These are phyloP conservation scores for Dactylonectria macrodidyma DNA, from an alignment of 2,329 filamentous ascomycete genomes.

Conservation along the genomic window DNA sequence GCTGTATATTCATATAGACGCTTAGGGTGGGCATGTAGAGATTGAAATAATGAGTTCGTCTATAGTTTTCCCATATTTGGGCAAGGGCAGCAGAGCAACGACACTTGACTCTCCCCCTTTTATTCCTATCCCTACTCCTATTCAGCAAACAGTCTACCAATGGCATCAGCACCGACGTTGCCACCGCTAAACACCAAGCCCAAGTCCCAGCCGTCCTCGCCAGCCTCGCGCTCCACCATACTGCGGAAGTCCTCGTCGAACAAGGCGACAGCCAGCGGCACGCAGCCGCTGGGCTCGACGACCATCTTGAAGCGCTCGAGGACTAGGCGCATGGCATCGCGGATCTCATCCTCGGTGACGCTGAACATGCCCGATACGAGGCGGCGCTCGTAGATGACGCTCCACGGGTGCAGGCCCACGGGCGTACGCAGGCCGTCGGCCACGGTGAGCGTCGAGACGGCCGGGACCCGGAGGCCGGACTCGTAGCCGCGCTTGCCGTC, in stretches of 20 bases:
- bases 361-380: slow-evolving; percentile 80
- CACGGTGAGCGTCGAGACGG: slow-evolving; percentile 83
- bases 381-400: slow-evolving; percentile 78
- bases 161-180: slow-evolving; percentile 69
- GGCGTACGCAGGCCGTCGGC: slow-evolving; percentile 92
- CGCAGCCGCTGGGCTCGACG: slow-evolving; percentile 89
- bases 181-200: slow-evolving; percentile 74
- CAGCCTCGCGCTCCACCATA: slow-evolving; percentile 79
- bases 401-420: slow-evolving; percentile 83
- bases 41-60: neutral
- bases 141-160: slow-evolving; percentile 65
- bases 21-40: neutral
- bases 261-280: slow-evolving; percentile 85
- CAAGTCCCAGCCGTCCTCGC: slow-evolving; percentile 81
- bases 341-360: slow-evolving; percentile 88
- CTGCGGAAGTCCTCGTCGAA: slow-evolving; percentile 88
- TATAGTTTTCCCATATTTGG: neutral
- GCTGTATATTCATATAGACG: neutral
- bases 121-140: slow-evolving; percentile 20
- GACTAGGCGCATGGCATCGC: slow-evolving; percentile 81
- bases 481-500: slow-evolving; percentile 82
- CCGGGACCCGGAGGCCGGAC: slow-evolving; percentile 73
- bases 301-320: slow-evolving; percentile 92
- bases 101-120: slow-evolving; percentile 8
- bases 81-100: neutral